Evolutionary conservation across 2,329 filamentous ascomycete genomes (phyloP), one percentile per base, ranked within the genome.

Genomic region (Colletotrichum gigasporum): DNA sequence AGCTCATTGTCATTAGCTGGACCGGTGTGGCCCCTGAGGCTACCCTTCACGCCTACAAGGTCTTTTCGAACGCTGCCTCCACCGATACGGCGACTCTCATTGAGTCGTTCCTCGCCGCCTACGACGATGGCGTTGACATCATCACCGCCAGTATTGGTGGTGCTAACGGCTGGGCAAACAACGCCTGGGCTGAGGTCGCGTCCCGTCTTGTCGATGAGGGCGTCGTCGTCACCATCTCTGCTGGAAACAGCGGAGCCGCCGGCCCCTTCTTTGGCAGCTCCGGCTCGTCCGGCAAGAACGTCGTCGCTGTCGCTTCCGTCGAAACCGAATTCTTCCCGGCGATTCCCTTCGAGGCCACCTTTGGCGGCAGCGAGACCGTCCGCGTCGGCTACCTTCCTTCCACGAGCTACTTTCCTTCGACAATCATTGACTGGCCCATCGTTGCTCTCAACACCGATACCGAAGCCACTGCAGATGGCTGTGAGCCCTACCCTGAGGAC

Each of bases 221-320:
- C 12, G 75, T 85, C 1, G 79, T 85, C 9, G 78, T 85, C 20
- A 79, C 81, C 11, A 80, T 85, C 32, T 80, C 84, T 1, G 83
- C 82, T 3, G 84, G 85, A 20, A 87, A 87, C 60, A 78, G 80
- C 32, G 84, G 85, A 26, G 72, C 73, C 18, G 71, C 73, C 11
- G 85, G 84, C 0, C 77, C 84, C 0, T 85, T 86, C 70, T 83
- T 79, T 41, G 74, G 76, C 12, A 75, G 73, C 48, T 76, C 74
- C 4, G 81, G 80, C 3, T 75, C 80, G 3, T 76, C 79, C 5
- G 80, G 79, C 3, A 74, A 73, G 41, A 74, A 78, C 11, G 79
- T 80, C 6, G 75, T 82, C 7, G 74, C 79, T 3, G 76, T 83
- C 28, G 82, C 80, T 20, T 82, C 82, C 0, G 72, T 83, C 22